These are phyloP conservation scores for Leishmania mexicana DNA, from an alignment of 208 protist species.

Conservation along the genomic window DNA sequence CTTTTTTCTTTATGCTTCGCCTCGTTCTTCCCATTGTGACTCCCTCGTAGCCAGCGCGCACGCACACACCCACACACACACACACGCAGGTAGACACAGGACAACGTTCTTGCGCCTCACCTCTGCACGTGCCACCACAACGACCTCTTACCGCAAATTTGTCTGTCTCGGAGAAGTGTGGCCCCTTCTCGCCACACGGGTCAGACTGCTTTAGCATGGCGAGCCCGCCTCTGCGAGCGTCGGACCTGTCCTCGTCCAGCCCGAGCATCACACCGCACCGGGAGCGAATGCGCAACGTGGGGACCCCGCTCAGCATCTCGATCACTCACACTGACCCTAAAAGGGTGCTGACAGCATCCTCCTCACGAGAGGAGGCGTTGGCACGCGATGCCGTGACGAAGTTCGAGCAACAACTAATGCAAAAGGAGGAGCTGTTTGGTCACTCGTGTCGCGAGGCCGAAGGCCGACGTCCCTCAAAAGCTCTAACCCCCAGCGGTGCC, in stretches of 20 bases:
- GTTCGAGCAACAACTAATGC: background rate
- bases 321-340: background rate
- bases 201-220: background rate
- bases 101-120: background rate
- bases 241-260: too few species aligned
- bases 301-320: background rate
- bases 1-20: background rate
- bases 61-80: background rate
- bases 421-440: background rate
- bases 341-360: background rate
- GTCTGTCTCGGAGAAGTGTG: background rate
- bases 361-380: background rate
- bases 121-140: background rate
- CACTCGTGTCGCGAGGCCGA: background rate
- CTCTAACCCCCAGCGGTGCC: background rate
- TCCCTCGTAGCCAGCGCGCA: background rate
- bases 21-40: background rate
- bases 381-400: background rate
- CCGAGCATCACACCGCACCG: too few species aligned
- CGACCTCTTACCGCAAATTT: background rate
- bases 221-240: background rate
- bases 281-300: background rate
- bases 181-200: background rate
- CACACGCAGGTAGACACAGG: background rate
- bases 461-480: background rate